Base-by-base conservation (phyloP, 805 yeast genomes). In the Ogataea siamensis region DNA sequence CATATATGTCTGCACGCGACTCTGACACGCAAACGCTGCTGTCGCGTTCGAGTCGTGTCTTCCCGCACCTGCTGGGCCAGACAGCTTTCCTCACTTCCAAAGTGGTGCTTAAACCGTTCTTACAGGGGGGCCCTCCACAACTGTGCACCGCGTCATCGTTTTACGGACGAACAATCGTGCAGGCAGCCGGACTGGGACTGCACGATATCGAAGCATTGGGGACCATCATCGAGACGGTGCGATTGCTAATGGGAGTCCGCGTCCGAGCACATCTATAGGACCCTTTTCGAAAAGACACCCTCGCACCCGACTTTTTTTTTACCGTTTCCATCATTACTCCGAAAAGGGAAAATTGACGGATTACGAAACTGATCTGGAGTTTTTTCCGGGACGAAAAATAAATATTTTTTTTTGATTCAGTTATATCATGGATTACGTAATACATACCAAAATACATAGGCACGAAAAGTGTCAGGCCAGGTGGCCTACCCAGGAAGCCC, bases 1-100 rank as follows among this genome's bases (percentile, higher is more conserved):
- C 14, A 16, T 52, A 43, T 23, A n/a, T 25, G 5, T 34, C 14
- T 2, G 43, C 52, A 1, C 43, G 57, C 28, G 54, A 52, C 28
- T 52, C 57, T 4, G 57, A 52, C 32, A 43, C 53, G 2, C 30
- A 43, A 15, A 45, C 39, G 6, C 32, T 52, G 21, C 26, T 52
- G 7, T 14, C 28, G 12, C 44, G 56, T 33, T 36, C 49, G 1
- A 20, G 17, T 10, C 16, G 33, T n/a, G 32, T 46, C 15, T 50
- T 43, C 20, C 54, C 57, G 23, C 19, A 39, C 11, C 23, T 42
- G 7, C n/a, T 50, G 23, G 30, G 32, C 26, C 23, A 38, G 17
- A 19, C 36, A 25, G 24, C 37, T 23, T 23, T 47, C 15, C 9
- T 42, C 3, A 34, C 28, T 5, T 20, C 40, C 12, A 40, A 37